A percentile compares a stretch with the other conserved stretches of the same genome.
Evolutionary conservation across 768 basidiomycete genomes (phyloP).

Genomic region (Phlebiopsis flavidoalba): DNA sequence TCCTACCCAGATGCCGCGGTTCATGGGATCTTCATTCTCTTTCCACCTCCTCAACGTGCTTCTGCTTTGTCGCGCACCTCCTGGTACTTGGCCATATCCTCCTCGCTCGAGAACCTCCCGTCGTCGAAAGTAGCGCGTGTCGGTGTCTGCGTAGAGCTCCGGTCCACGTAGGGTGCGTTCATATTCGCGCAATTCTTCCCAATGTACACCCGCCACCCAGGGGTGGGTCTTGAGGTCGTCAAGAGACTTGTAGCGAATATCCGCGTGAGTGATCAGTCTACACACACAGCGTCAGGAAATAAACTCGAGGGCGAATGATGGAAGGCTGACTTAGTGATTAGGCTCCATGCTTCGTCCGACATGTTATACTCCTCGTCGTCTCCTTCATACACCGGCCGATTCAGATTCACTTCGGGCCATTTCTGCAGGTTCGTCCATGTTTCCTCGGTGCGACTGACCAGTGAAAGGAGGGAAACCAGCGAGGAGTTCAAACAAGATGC

Average conservation of each 20-base stretch:
- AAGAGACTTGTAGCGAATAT: conserved; percentile 71
- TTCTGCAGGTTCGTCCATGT: conserved; percentile 99
- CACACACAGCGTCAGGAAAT: neutral
- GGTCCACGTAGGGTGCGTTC: conserved; percentile 88
- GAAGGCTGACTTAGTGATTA: conserved; percentile 66
- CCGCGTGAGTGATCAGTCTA: conserved; percentile 86
- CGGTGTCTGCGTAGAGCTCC: conserved; percentile 87
- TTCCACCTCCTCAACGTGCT: conserved; percentile 86
- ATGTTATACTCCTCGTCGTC: conserved; percentile 95
- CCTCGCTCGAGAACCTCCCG: conserved; percentile 73
- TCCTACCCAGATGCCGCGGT: conserved; percentile 84
- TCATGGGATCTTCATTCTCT: conserved; percentile 75
- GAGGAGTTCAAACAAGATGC: conserved; percentile 95
- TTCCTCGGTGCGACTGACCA: conserved; percentile 90
- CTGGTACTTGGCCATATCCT: conserved; percentile 98
- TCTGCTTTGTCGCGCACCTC: conserved; percentile 97
- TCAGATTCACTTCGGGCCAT: conserved; percentile 88
- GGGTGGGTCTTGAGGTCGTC: conserved; percentile 69
- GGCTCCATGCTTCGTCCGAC: conserved; percentile 90
- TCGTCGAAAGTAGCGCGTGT: conserved; percentile 96
- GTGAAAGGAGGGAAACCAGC: conserved; percentile 98
- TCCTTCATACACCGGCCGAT: conserved; percentile 92
- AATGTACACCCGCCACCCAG: conserved; percentile 75
- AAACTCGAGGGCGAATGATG: conserved; percentile 1
- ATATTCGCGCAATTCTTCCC: conserved; percentile 72